These are phyloP conservation scores for Salix dunnii DNA, from an alignment of 345 rosid genomes.

Conservation along the genomic window DNA sequence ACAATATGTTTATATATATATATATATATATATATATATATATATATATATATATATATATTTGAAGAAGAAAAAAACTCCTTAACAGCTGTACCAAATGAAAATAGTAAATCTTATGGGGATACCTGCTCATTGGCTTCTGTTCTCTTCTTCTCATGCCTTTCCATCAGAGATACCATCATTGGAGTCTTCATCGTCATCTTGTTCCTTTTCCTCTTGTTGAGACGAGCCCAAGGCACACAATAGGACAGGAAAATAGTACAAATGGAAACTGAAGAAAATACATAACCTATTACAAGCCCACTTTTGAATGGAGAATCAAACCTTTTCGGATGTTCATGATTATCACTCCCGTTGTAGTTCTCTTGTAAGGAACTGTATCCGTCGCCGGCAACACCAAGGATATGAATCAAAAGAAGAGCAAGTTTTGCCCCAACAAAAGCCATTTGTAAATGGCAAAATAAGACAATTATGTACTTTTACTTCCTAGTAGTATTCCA, in stretches of 20 bases:
- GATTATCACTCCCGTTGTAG: not conserved
- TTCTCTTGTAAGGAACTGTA: not conserved
- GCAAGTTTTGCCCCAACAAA: no score
- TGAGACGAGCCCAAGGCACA: not conserved
- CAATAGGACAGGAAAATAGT: conserved; percentile 3
- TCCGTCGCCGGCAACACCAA: no score
- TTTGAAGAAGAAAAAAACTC: no score
- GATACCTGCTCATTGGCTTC: conserved; percentile 7
- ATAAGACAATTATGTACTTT: no score
- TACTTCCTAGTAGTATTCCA: no score
- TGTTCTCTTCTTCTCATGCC: not conserved
- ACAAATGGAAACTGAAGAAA: not conserved
- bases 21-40: not conserved
- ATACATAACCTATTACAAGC: conserved; percentile 4
- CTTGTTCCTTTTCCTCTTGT: not conserved
- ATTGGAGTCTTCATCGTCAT: not conserved
- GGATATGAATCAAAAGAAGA: no score
- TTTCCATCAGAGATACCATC: not conserved
- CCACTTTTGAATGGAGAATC: not conserved
- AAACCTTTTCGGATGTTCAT: not conserved
- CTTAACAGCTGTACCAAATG: no score
- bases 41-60: no score
- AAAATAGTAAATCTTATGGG: no score
- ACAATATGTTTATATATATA: not conserved
- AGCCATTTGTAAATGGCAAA: no score